Evolutionary conservation across 2,329 filamentous ascomycete genomes (phyloP), one percentile per base, ranked within the genome.

Genomic region (Lasiodiplodia gonubiensis): DNA sequence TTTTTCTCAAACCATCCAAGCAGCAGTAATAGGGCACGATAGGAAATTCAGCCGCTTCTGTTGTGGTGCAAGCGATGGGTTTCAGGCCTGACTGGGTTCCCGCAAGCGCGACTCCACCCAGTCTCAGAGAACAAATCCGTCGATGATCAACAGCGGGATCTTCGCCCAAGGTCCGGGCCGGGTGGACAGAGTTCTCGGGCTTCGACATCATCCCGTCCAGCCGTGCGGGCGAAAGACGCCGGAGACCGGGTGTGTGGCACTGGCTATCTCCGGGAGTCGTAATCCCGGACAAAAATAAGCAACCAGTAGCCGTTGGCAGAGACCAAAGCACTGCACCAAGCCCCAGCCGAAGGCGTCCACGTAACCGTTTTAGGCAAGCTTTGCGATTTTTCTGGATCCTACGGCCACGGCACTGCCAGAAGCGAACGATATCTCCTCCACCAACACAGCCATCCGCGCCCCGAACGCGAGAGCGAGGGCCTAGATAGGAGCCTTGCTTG

Each of bases 381-480:
- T 63, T 23, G 59, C 59, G 59, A 63, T 11, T 30, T 37, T 23
- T 63, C 10, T 63, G 57, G 42, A 61, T 61, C 57, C 57, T 30
- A 49, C 46, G 59, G 27, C 18, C 33, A 21, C 37, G 53, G 53
- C 35, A 25, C 23, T 33, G 53, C n/a, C 59, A 51, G 35, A 37
- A 63, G 27, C 42, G 21, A 63, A 63, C 30, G 46, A 11, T 14
- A 48, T 63, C 27, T 51, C 46, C 18, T 51, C 59, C 46, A 63
- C 27, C 39, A 37, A 63, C 27, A 35, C 59, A 39, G 59, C 59
- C 30, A 37, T 5, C 46, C 30, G 59, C 27, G 11, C 59, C 27
- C 46, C 59, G 46, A 63, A 63, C 42, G 46, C 59, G 59, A 63
- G 46, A 63, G 59, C 59, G 59, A 63, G 59, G 59, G 30, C 46